phyloP scores from a whole-genome alignment of 2,329 filamentous ascomycete species.

The Bertia moriformis region DNA sequence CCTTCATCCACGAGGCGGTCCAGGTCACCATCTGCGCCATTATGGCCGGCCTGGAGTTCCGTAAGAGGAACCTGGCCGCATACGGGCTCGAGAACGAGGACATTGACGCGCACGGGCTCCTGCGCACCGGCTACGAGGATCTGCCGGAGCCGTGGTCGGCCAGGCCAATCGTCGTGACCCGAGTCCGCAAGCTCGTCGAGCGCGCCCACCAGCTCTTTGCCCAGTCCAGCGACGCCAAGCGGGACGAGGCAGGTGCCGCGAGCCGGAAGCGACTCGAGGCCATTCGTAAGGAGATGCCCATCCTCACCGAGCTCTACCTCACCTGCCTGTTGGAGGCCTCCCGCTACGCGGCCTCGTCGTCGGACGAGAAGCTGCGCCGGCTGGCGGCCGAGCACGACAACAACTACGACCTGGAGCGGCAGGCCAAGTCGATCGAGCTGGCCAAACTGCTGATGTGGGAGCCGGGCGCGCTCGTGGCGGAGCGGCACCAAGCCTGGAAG shows the following conservation, averaged over 20 bases:
- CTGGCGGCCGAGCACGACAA: conserved; percentile 29
- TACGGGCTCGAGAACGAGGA: conserved; percentile 63
- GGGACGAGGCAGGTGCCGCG: too few relatives aligned
- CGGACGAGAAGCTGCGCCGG: conserved; percentile 24
- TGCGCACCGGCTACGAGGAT: conserved; percentile 47
- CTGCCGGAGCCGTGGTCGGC: conserved; percentile 82
- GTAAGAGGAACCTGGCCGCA: conserved; percentile 48
- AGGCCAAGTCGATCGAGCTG: conserved; percentile 35
- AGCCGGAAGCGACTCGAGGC: conserved; percentile 22
- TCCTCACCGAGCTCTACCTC: conserved; percentile 38
- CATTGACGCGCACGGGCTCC: conserved; percentile 49
- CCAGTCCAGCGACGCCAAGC: conserved; percentile 14
- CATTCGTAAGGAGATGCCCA: conserved; percentile 31
- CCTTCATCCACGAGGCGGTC: conserved; percentile 53
- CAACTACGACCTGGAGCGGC: conserved; percentile 32
- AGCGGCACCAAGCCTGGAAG: conserved; percentile 37
- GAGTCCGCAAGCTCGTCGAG: conserved; percentile 42
- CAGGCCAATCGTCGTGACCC: conserved; percentile 44
- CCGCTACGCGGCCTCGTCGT: conserved; percentile 29
- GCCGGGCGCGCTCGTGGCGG: conserved; percentile 39
- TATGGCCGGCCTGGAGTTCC: conserved; percentile 54
- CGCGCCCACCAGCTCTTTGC: conserved; percentile 38
- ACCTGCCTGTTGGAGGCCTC: conserved; percentile 36
- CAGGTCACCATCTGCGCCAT: conserved; percentile 56
- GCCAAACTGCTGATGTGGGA: conserved; percentile 41